Evolutionary conservation across 768 basidiomycete genomes (phyloP), one percentile per base, ranked within the genome.

Genomic region (Favolaschia claudopus): DNA sequence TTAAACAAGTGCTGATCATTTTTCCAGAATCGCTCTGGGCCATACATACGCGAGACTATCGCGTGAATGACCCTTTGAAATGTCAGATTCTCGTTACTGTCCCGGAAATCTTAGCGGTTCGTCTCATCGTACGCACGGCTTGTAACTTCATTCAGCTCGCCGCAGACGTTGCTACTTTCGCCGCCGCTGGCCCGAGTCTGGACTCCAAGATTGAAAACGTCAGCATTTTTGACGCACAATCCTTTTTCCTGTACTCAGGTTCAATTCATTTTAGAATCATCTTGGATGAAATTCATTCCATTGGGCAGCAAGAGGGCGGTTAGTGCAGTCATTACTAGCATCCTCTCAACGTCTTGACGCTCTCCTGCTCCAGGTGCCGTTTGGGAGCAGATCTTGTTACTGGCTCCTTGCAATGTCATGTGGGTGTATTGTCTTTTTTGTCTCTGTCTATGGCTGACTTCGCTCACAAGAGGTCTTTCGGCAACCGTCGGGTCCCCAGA

Each of bases 1-100:
- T 39, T 25, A 13, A 1, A 5, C 32, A 10, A 8, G 19, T 47
- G 36, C 62, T 55, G 44, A 32, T 53, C 33, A 20, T 36, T 7
- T 1, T 29, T 60, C 2, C 58, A 89, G 87, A 77, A 57, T 83
- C 81, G 53, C 82, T 82, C 64, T 86, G 88, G 87, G 82, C 87
- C 0, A 79, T 88, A 33, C 87, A 88, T 55, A 88, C 88, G 0
- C 78, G 88, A 1, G 89, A 90, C 59, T 83, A 82, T 65, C 82
- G 84, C 0, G 75, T 87, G 20, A 78, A 89, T 54, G 81, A 91
- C 53, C 80, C 88, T 3, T 82, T 83, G 49, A 85, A 83, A 48
- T 89, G 87, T 61, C 89, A 91, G 67, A 90, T 91, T 36, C 75
- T 91, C 17, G 82, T 91, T 7, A 91, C 89, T 0, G 89, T 91